phyloP scores from a whole-genome alignment of 2,329 filamentous ascomycete genomes.

The Chaetomiaceae sp. region DNA sequence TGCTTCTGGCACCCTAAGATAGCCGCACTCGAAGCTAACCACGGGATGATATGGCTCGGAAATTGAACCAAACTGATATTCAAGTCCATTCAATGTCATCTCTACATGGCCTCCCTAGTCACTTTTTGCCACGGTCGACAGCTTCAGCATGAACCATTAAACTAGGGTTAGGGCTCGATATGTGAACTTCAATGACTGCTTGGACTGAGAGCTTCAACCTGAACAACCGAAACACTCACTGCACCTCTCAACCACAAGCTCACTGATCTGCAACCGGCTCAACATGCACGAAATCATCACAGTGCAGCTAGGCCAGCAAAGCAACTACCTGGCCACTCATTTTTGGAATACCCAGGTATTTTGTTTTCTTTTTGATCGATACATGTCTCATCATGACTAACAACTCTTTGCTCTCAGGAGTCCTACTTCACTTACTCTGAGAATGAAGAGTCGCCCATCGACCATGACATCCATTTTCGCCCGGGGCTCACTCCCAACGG shows the following conservation, averaged over 20 bases:
- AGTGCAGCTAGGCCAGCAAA: constrained; percentile 84
- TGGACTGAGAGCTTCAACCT: neutral
- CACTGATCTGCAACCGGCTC: neutral
- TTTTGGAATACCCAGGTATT: constrained; percentile 92
- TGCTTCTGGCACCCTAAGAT: neutral
- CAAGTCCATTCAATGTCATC: no score
- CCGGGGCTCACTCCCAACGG: constrained; percentile 77
- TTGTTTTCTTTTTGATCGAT: neutral
- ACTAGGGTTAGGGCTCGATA: constrained; percentile 10
- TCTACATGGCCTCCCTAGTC: no score
- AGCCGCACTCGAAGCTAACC: no score
- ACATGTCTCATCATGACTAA: neutral
- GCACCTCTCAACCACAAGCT: no score
- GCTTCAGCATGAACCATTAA: no score
- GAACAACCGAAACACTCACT: neutral
- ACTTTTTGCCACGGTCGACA: no score
- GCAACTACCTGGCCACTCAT: constrained; percentile 90
- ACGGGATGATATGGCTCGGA: no score
- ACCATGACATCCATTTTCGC: constrained; percentile 86
- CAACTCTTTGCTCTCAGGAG: no score
- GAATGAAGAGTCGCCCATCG: constrained; percentile 59
- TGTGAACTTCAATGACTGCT: neutral
- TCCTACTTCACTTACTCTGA: constrained; percentile 89
- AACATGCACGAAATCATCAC: constrained; percentile 92
- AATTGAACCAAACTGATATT: no score